Evolutionary conservation across 2,329 filamentous ascomycete species (phyloP).

Genomic region (Chrysosporium keratinophilum): DNA sequence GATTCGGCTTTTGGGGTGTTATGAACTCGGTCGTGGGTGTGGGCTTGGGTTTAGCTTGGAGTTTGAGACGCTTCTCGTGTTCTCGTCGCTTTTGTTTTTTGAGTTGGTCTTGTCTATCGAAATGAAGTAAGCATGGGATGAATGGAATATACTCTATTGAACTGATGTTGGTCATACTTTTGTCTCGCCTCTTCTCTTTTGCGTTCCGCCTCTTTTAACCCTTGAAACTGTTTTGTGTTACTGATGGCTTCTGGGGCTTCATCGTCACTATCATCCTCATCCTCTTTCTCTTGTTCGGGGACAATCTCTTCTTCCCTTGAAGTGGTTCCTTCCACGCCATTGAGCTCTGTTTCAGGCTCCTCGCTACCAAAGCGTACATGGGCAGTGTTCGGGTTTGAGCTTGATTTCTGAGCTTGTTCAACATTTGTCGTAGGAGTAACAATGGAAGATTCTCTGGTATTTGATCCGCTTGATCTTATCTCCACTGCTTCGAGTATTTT

Average conservation of each 20-base stretch:
- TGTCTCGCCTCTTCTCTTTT: conserved; percentile 30
- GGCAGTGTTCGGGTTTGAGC: conserved; percentile 17
- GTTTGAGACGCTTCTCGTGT: conserved; percentile 31
- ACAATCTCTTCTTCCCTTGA: conserved; percentile 13
- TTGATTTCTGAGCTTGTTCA: background rate
- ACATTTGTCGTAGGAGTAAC: background rate
- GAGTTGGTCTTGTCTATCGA: conserved; percentile 29
- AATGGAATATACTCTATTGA: background rate
- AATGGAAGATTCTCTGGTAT: conserved; percentile 6
- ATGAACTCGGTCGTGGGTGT: conserved; percentile 19
- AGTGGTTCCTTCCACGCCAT: conserved; percentile 16
- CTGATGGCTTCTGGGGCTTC: conserved; percentile 36
- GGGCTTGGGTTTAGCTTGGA: conserved; percentile 27
- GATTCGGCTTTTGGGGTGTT: conserved; percentile 10
- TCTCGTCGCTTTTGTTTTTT: conserved; percentile 34
- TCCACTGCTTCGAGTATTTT: conserved; percentile 14
- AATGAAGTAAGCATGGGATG: conserved; percentile 17
- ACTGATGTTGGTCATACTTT: conserved; percentile 23
- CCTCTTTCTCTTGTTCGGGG: conserved; percentile 20
- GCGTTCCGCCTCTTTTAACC: conserved; percentile 31
- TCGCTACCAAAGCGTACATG: conserved; percentile 36
- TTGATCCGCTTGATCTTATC: conserved; percentile 8
- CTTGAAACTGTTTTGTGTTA: conserved; percentile 31
- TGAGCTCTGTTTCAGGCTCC: conserved; percentile 22
- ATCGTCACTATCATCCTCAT: conserved; percentile 30